Conservation (phyloP, 441 rosid genomes). For the Lepidium campestre region DNA sequence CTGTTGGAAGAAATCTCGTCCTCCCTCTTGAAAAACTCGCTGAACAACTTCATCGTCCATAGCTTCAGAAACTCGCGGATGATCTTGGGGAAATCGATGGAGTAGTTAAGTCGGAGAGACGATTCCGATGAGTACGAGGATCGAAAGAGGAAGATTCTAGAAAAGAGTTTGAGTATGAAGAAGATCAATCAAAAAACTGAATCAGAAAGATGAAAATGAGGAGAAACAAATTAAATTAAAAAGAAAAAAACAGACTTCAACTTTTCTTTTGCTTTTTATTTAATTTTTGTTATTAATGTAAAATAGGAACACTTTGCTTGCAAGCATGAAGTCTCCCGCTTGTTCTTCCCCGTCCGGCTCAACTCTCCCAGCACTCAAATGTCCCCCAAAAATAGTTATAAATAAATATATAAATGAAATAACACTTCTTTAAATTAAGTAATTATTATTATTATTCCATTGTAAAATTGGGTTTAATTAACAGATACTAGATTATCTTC, state of each 20-base stretch:
- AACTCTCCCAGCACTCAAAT: not conserved
- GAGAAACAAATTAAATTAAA: not conserved
- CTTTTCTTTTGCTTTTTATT: conserved; percentile 13
- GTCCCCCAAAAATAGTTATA: not conserved
- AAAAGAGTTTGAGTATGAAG: not conserved
- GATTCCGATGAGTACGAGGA: conserved; percentile 10
- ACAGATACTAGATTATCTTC: too few relatives aligned
- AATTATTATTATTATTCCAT: not conserved
- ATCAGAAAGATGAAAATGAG: conserved; percentile 9
- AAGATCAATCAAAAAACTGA: conserved; percentile 1
- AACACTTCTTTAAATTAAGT: not conserved
- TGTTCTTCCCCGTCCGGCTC: conserved; percentile 22
- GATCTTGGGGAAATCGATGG: conserved; percentile 9
- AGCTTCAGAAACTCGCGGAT: not conserved
- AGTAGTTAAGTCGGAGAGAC: conserved; percentile 6
- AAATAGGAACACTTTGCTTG: conserved; percentile 27
- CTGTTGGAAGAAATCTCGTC: conserved; percentile 84
- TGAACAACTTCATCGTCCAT: conserved; percentile 97
- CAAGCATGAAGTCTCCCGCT: conserved; percentile 32
- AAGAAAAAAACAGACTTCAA: not conserved
- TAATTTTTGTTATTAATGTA: too few relatives aligned
- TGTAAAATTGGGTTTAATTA: not conserved
- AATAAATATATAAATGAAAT: not conserved
- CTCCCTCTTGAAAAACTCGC: conserved; percentile 87
- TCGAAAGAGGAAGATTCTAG: not conserved